Percentiles rank a stretch among this genome's conserved stretches.
Conservation (phyloP, 139 green algal genomes). For the Volvox africanus region DNA sequence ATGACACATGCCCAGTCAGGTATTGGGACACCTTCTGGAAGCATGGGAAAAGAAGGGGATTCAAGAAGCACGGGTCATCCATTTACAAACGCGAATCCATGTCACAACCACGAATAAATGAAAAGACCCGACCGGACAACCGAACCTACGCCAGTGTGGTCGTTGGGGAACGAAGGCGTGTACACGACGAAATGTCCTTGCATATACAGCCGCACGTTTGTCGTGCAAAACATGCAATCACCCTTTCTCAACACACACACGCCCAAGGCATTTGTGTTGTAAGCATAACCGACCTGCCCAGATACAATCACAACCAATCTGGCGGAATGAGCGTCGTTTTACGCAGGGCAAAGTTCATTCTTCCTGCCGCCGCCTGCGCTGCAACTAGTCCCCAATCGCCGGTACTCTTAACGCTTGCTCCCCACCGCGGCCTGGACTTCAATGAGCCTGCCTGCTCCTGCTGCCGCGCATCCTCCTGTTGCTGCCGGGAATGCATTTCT, state of each 20-base stretch:
- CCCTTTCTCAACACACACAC: not conserved
- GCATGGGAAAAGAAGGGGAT: no score
- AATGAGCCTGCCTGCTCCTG: not conserved
- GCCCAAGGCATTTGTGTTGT: not conserved
- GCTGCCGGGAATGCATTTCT: not conserved
- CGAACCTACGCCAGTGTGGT: no score
- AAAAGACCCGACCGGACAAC: no score
- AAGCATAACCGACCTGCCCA: not conserved
- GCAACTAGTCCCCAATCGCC: not conserved
- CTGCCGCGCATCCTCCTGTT: not conserved
- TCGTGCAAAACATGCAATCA: not conserved
- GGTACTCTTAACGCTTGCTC: no score
- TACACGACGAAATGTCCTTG: not conserved
- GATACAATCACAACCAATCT: slow-evolving; percentile 4
- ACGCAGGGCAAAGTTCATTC: slow-evolving; percentile 1
- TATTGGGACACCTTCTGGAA: no score
- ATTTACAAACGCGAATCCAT: no score
- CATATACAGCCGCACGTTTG: not conserved
- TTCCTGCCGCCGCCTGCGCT: slow-evolving; percentile 4
- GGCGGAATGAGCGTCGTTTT: not conserved
- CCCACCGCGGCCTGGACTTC: not conserved
- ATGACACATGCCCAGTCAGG: no score
- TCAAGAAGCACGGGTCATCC: no score
- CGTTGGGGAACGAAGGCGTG: no score
- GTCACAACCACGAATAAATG: no score